phyloP scores from a whole-genome alignment of 106 monocot genomes.

The Dioscorea alata region DNA sequence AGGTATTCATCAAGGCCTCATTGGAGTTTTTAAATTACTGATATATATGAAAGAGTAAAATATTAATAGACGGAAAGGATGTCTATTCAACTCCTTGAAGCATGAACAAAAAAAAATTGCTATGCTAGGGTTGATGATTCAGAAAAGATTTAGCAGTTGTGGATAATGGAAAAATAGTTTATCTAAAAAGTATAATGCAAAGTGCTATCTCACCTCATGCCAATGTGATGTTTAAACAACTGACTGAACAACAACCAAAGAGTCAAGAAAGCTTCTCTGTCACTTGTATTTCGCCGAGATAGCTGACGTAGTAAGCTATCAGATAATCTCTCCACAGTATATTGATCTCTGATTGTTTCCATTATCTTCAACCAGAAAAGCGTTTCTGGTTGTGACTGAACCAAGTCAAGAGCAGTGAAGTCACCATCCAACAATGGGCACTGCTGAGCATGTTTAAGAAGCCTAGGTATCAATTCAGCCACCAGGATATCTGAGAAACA shows the following conservation, averaged over 20 bases:
- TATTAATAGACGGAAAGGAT: too few relatives aligned
- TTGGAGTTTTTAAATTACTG: too few relatives aligned
- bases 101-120: too few relatives aligned
- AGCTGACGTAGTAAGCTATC: constrained; percentile 70
- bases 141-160: not conserved
- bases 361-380: constrained; percentile 70
- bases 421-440: constrained; percentile 29
- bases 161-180: too few relatives aligned
- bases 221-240: constrained; percentile 26
- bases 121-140: too few relatives aligned
- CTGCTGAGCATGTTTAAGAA: constrained; percentile 44
- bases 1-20: too few relatives aligned
- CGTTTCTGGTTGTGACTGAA: constrained; percentile 40
- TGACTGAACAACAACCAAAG: constrained; percentile 73
- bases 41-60: too few relatives aligned
- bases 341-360: constrained; percentile 61
- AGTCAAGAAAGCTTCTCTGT: constrained; percentile 78
- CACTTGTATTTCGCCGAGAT: constrained; percentile 37
- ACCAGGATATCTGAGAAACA: constrained; percentile 60
- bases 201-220: constrained; percentile 40
- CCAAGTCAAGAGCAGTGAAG: constrained; percentile 12
- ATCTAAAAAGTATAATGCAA: not conserved
- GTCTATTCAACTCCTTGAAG: too few relatives aligned
- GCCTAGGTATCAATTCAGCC: constrained; percentile 40
- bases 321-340: constrained; percentile 72